A percentile compares a stretch with the other conserved stretches of the same genome.
Evolutionary conservation across 768 basidiomycete species (phyloP).

Genomic region (Tylopilus felleus): DNA sequence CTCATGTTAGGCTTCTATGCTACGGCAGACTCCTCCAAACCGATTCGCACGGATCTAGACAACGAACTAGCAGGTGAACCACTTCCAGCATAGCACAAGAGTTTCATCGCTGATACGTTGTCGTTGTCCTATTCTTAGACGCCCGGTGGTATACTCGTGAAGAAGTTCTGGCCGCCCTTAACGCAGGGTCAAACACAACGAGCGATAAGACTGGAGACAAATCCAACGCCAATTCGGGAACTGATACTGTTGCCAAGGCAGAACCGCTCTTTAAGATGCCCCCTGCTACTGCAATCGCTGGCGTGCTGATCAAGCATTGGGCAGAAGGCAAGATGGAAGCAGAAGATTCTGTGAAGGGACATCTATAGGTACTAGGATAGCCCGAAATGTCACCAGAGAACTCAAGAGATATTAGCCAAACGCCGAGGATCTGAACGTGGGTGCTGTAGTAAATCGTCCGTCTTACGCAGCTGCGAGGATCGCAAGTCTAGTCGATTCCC

Average conservation of each 20-base stretch:
- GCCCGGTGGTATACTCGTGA: slow-evolving; percentile 85
- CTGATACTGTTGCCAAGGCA: slow-evolving; percentile 21
- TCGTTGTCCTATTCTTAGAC: slow-evolving; percentile 45
- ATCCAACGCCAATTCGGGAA: slow-evolving; percentile 15
- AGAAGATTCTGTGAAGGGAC: slow-evolving; percentile 41
- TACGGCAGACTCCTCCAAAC: slow-evolving; percentile 65
- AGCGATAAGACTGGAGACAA: slow-evolving; percentile 29
- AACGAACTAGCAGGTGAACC: slow-evolving; percentile 84
- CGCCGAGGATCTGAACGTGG: background rate
- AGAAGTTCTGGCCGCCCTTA: slow-evolving; percentile 62
- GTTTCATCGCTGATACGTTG: background rate
- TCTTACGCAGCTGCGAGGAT: background rate
- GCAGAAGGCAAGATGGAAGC: slow-evolving; percentile 54
- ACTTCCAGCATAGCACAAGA: background rate
- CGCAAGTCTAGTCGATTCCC: background rate
- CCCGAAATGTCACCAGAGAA: no score
- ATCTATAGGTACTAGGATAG: slow-evolving; percentile 31
- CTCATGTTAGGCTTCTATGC: slow-evolving; percentile 92
- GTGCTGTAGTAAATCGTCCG: background rate
- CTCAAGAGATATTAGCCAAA: no score
- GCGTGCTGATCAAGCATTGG: slow-evolving; percentile 84
- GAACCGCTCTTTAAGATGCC: slow-evolving; percentile 72
- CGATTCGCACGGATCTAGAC: slow-evolving; percentile 83
- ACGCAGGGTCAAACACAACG: slow-evolving; percentile 26
- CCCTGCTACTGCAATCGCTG: slow-evolving; percentile 73